Conservation (phyloP, 2,329 filamentous ascomycete genomes). For the Dactylellina leptospora region DNA sequence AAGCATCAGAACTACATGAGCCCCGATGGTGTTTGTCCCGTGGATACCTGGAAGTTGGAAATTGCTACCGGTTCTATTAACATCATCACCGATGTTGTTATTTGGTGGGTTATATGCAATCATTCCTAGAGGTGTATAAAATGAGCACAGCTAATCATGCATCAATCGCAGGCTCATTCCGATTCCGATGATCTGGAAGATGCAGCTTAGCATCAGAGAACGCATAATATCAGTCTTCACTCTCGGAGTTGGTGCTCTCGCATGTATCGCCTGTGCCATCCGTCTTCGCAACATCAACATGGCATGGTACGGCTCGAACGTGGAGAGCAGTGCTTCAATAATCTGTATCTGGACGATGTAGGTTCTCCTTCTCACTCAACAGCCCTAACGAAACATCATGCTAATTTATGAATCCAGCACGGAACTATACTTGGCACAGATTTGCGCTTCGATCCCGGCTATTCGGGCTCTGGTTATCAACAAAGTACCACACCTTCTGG, state of each 20-base stretch:
- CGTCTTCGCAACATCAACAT: slow-evolving; percentile 27
- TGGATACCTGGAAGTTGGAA: slow-evolving; percentile 28
- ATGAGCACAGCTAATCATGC: too few relatives aligned
- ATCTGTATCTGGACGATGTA: slow-evolving; percentile 43
- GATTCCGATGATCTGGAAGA: slow-evolving; percentile 44
- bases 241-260: slow-evolving; percentile 29
- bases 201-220: slow-evolving; percentile 29
- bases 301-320: slow-evolving; percentile 23
- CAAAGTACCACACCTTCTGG: slow-evolving; percentile 17
- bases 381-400: background rate
- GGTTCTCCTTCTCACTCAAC: background rate
- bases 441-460: slow-evolving; percentile 29
- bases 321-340: slow-evolving; percentile 26
- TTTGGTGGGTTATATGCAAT: slow-evolving; percentile 11
- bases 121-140: background rate
- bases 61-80: slow-evolving; percentile 26
- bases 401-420: slow-evolving; percentile 7
- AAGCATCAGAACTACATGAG: slow-evolving; percentile 33
- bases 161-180: slow-evolving; percentile 34
- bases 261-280: slow-evolving; percentile 35
- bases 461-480: slow-evolving; percentile 34
- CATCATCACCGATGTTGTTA: slow-evolving; percentile 30
- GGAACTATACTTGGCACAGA: slow-evolving; percentile 30
- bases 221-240: slow-evolving; percentile 35
- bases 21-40: slow-evolving; percentile 15